A percentile compares a stretch with the other conserved stretches of the same genome.
Evolutionary conservation across 345 rosid genomes (phyloP).

Genomic region (Salix exigua): DNA sequence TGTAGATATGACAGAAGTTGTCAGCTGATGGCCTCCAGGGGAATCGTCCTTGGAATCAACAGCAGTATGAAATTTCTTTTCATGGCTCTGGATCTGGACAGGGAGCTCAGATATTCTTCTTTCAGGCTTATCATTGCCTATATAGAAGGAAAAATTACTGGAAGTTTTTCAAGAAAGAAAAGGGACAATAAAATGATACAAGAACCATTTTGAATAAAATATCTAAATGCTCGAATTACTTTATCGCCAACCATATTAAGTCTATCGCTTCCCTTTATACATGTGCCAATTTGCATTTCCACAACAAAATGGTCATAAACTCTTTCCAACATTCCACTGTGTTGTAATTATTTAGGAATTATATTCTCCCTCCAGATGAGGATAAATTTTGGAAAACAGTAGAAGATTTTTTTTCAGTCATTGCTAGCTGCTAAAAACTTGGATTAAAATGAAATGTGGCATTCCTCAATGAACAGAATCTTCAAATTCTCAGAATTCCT

Average conservation of each 20-base stretch:
- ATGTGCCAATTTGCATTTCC: not conserved
- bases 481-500: not conserved
- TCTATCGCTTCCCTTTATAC: too few species aligned
- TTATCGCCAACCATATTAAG: too few species aligned
- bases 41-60: conserved; percentile 30
- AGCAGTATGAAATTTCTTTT: conserved; percentile 24
- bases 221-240: not conserved
- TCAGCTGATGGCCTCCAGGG: conserved; percentile 19
- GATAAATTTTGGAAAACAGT: not conserved
- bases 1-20: conserved; percentile 24
- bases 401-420: not conserved
- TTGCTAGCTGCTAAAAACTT: not conserved
- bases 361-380: not conserved
- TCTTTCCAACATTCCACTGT: not conserved
- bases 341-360: not conserved
- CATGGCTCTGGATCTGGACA: conserved; percentile 24
- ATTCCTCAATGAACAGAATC: not conserved
- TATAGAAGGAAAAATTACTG: conserved; percentile 19
- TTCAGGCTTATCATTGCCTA: conserved; percentile 41
- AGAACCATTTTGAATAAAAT: not conserved
- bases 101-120: conserved; percentile 35
- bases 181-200: not conserved
- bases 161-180: conserved; percentile 8
- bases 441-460: not conserved
- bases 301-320: not conserved